phyloP scores from a whole-genome alignment of 2,329 filamentous ascomycete species.

The Emericellopsis atlantica region DNA sequence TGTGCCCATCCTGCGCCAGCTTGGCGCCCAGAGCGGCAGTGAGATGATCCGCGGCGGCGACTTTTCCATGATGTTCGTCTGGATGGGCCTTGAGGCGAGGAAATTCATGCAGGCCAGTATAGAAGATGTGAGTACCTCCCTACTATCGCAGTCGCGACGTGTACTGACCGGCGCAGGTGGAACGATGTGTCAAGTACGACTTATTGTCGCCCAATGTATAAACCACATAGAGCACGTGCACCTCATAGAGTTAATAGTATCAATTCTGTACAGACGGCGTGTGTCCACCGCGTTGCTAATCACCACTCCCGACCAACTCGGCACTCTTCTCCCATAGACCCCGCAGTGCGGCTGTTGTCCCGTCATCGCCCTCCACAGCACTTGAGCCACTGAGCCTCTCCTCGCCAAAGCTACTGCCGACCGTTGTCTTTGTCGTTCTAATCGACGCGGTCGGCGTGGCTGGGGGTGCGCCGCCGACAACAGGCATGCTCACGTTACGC shows the following conservation, averaged over 20 bases:
- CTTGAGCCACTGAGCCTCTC: conserved; percentile 29
- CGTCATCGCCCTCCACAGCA: conserved; percentile 35
- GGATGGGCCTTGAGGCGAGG: conserved; percentile 81
- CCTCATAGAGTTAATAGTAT: neutral
- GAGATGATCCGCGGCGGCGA: conserved; percentile 60
- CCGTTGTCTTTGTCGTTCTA: conserved; percentile 11
- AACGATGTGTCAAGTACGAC: conserved; percentile 85
- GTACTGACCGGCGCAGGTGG: conserved; percentile 41
- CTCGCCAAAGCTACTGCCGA: too few relatives aligned
- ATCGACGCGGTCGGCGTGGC: conserved; percentile 20
- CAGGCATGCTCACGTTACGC: conserved; percentile 25
- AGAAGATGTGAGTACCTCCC: conserved; percentile 56
- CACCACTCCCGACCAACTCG: conserved; percentile 39
- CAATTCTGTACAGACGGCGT: neutral
- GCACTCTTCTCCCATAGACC: conserved; percentile 50
- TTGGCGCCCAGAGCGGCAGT: conserved; percentile 66
- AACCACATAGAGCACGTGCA: conserved; percentile 3
- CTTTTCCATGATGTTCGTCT: conserved; percentile 78
- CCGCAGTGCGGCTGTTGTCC: conserved; percentile 36
- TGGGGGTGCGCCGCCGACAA: conserved; percentile 14
- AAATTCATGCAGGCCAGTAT: conserved; percentile 83
- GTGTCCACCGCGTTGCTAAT: neutral
- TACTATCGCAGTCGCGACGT: conserved; percentile 2
- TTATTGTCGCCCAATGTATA: conserved; percentile 78
- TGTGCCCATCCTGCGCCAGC: conserved; percentile 76